Evolutionary conservation across 192 early-diverging fungal genomes (phyloP).

Genomic region (Podila clonocystis): DNA sequence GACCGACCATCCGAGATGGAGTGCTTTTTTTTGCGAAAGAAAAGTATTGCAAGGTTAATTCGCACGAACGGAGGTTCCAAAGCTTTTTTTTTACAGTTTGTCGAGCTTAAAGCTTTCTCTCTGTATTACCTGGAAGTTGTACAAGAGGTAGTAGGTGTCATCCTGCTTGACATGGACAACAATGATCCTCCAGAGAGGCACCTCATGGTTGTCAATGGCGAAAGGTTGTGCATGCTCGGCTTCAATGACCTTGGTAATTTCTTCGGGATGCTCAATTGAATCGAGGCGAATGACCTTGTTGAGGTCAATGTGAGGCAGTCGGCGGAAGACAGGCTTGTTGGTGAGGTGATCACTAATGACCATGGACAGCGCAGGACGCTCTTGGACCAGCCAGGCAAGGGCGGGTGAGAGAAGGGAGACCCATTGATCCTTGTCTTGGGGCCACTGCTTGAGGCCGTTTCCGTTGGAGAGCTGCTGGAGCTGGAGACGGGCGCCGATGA

Average conservation of each 20-base stretch:
- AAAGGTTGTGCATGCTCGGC: conserved; percentile 12
- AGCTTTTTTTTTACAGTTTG: no score
- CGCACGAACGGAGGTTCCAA: no score
- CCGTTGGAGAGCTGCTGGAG: not conserved
- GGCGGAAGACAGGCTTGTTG: conserved; percentile 12
- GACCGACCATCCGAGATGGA: conserved; percentile 21
- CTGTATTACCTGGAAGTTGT: no score
- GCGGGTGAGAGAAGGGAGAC: conserved; percentile 18
- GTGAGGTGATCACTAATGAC: conserved; percentile 31
- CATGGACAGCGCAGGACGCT: conserved; percentile 28
- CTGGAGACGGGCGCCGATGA: conserved; percentile 19
- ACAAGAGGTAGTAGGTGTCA: no score
- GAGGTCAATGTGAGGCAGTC: conserved; percentile 23
- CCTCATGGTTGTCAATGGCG: not conserved
- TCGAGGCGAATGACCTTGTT: conserved; percentile 11
- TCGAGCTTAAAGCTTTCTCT: no score
- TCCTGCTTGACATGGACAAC: no score
- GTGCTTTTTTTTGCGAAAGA: not conserved
- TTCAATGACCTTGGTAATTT: conserved; percentile 24
- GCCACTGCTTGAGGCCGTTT: not conserved
- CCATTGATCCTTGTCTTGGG: conserved; percentile 17
- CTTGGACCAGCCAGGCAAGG: conserved; percentile 27
- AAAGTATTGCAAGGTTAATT: no score
- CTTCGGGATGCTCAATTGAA: not conserved
- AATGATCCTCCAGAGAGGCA: conserved; percentile 10